Evolutionary conservation across 768 basidiomycete genomes (phyloP).

Genomic region (Tricholoma sp.): DNA sequence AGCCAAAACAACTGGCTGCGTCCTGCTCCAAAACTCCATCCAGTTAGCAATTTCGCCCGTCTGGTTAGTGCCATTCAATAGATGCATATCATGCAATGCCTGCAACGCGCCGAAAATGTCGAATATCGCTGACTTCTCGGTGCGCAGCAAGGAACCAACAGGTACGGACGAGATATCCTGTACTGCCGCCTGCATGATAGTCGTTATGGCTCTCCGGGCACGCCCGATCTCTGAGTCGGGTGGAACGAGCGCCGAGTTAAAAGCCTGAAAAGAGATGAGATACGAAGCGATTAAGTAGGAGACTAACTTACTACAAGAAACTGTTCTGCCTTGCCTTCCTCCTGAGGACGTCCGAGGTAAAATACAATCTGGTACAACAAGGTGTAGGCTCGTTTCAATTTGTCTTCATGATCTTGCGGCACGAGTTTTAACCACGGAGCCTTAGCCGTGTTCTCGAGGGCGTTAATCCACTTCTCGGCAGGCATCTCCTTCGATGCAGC

Average conservation of each 20-base stretch:
- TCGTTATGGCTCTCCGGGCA: conserved; percentile 16
- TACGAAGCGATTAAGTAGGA: neutral
- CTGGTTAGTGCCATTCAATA: conserved; percentile 4
- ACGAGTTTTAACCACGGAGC: conserved; percentile 19
- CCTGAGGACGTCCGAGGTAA: conserved; percentile 19
- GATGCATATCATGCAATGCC: conserved; percentile 18
- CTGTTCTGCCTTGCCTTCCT: conserved; percentile 12
- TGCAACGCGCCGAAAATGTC: conserved; percentile 20
- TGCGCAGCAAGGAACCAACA: conserved; percentile 12
- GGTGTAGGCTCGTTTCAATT: conserved; percentile 17
- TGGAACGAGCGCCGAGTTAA: conserved; percentile 17
- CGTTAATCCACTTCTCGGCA: conserved; percentile 14
- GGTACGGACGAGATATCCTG: conserved; percentile 18
- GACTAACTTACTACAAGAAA: conserved; percentile 15
- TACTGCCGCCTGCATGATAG: conserved; percentile 16
- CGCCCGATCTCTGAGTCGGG: conserved; percentile 22
- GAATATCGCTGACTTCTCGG: conserved; percentile 18
- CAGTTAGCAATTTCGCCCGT: conserved; percentile 9
- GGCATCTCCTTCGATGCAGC: neutral
- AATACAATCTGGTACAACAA: conserved; percentile 22
- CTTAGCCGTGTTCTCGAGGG: conserved; percentile 17
- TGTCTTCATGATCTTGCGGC: conserved; percentile 11
- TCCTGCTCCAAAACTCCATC: conserved; percentile 20
- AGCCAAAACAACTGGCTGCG: conserved; percentile 20
- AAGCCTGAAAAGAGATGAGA: conserved; percentile 13